These are phyloP conservation scores for Zygoascus biomembranicola DNA, from an alignment of 805 yeast species.

Conservation along the genomic window DNA sequence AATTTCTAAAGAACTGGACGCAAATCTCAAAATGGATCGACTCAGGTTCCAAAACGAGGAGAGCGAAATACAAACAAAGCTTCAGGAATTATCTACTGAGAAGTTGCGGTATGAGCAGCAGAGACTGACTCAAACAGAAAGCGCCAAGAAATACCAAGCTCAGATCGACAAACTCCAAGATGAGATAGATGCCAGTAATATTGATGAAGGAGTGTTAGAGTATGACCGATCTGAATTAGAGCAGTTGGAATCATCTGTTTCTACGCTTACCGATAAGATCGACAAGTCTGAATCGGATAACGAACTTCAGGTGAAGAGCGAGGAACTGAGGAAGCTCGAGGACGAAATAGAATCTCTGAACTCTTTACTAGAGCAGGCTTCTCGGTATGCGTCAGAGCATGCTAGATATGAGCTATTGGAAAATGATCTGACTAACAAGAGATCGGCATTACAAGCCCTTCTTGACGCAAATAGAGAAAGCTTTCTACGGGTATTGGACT, in stretches of 20 bases:
- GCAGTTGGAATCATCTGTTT: constrained; percentile 31
- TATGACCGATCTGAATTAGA: constrained; percentile 37
- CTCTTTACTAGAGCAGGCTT: constrained; percentile 41
- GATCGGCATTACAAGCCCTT: constrained; percentile 26
- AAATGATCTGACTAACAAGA: constrained; percentile 33
- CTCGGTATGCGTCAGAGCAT: constrained; percentile 49
- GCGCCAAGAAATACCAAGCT: constrained; percentile 13
- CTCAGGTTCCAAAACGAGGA: constrained; percentile 25
- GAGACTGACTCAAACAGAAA: constrained; percentile 8
- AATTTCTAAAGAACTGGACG: background rate
- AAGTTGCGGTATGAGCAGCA: constrained; percentile 20
- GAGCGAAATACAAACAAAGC: constrained; percentile 16
- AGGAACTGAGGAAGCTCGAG: constrained; percentile 15
- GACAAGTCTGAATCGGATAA: constrained; percentile 3
- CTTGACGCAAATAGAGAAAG: constrained; percentile 19
- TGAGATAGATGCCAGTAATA: constrained; percentile 32
- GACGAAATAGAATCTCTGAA: constrained; percentile 42
- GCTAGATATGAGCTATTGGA: constrained; percentile 43
- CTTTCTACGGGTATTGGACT: constrained; percentile 19
- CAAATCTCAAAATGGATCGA: constrained; percentile 6
- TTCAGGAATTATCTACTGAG: constrained; percentile 21
- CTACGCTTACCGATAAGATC: constrained; percentile 11
- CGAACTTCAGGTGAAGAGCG: background rate
- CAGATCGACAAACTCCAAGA: constrained; percentile 33
- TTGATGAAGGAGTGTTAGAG: constrained; percentile 41